Conservation (phyloP, 2,329 filamentous ascomycete genomes). For the Penicillium sp. region DNA sequence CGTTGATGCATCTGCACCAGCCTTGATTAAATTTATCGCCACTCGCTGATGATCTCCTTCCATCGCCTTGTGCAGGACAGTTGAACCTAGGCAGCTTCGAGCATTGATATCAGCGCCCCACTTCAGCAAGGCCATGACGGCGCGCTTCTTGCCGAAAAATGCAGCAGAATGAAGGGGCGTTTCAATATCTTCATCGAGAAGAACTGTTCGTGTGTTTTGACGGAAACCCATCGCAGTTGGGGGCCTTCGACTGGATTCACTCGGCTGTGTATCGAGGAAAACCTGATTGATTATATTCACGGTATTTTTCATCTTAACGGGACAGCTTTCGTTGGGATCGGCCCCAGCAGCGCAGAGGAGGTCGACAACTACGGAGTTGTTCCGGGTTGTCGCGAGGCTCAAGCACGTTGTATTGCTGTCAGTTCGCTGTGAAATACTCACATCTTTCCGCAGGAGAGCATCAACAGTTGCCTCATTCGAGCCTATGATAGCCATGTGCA, state of each 20-base stretch:
- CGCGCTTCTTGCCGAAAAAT: not conserved
- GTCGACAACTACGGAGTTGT: not conserved
- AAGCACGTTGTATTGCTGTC: not conserved
- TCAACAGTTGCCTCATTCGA: not conserved
- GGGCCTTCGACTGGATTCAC: not conserved
- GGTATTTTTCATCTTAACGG: not conserved
- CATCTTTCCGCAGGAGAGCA: not conserved
- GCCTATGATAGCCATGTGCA: not conserved
- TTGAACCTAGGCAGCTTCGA: not conserved
- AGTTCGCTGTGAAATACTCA: not conserved
- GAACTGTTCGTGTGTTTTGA: not conserved
- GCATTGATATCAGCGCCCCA: not conserved
- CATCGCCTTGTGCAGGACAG: not conserved
- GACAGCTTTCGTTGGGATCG: not conserved
- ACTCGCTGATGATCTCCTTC: not conserved
- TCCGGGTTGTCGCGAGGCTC: not conserved
- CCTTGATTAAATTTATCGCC: not conserved
- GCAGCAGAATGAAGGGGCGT: not conserved
- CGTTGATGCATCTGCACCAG: not conserved
- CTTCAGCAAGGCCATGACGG: not conserved
- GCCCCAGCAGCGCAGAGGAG: not conserved
- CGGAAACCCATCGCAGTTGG: not conserved
- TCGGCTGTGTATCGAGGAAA: not conserved
- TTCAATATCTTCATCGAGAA: not conserved
- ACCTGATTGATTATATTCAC: not conserved